These are phyloP conservation scores for Papiliotrema nemorosa DNA, from an alignment of 1,284 basidiomycete genomes.

Conservation along the genomic window DNA sequence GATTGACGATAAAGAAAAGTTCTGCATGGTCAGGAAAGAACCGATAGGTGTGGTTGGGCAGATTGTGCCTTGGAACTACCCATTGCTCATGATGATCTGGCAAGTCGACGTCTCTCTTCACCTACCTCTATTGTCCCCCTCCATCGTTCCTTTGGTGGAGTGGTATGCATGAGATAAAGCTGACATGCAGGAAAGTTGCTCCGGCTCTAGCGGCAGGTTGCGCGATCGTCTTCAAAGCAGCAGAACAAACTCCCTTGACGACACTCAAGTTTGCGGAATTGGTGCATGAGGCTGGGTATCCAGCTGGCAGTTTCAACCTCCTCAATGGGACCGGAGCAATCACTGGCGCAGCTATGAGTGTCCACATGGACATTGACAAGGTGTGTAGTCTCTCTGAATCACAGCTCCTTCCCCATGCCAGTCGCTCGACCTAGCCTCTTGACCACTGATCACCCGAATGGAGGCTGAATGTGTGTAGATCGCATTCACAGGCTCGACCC, in stretches of 20 bases:
- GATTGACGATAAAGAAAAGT: too few relatives aligned
- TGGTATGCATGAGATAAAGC: too few relatives aligned
- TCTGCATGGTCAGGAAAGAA: too few relatives aligned
- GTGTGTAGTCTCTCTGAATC: slow-evolving; percentile 8
- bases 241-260: slow-evolving; percentile 84
- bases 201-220: slow-evolving; percentile 72
- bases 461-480: slow-evolving; percentile 29
- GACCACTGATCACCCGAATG: slow-evolving; percentile 33
- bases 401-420: not conserved
- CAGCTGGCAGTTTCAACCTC: slow-evolving; percentile 88
- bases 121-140: too few relatives aligned
- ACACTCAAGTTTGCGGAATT: slow-evolving; percentile 60
- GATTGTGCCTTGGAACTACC: too few relatives aligned
- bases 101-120: too few relatives aligned
- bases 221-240: slow-evolving; percentile 59
- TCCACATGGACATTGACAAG: slow-evolving; percentile 77
- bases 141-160: too few relatives aligned
- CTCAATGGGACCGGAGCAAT: slow-evolving; percentile 74
- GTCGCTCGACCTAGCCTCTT: not conserved
- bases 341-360: slow-evolving; percentile 76
- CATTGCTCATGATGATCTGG: too few relatives aligned
- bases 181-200: slow-evolving; percentile 90
- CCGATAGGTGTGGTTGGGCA: too few relatives aligned
- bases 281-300: slow-evolving; percentile 60
- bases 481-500: slow-evolving; percentile 58